Conservation (phyloP, 2,329 filamentous ascomycete genomes). For the Metarhizium album region DNA sequence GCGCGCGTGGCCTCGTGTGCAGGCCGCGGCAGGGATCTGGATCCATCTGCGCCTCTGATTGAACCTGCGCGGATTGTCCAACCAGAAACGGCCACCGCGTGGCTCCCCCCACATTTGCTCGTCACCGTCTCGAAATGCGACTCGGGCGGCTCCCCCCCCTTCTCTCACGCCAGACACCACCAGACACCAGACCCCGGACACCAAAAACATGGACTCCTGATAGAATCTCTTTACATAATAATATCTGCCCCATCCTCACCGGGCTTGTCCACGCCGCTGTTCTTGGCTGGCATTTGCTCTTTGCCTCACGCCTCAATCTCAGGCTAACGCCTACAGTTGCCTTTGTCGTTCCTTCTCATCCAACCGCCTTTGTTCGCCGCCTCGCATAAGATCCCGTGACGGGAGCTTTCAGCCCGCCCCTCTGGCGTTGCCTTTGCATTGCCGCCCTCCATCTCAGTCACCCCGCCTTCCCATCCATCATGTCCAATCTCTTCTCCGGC, state of each 20-base stretch:
- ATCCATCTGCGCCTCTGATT: neutral
- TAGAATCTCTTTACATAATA: neutral
- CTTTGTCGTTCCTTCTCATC: neutral
- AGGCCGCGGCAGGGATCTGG: conserved; percentile 38
- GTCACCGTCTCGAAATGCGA: neutral
- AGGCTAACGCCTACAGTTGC: neutral
- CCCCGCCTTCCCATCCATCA: conserved; percentile 20
- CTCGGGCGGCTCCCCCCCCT: neutral
- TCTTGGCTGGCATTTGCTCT: neutral
- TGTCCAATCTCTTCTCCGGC: conserved; percentile 52
- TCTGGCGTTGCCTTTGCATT: conserved; percentile 3
- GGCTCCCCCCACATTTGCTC: neutral
- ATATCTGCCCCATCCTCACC: neutral
- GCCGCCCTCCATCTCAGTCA: conserved; percentile 2
- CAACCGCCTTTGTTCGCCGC: conserved; percentile 1
- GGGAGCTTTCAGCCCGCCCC: conserved; percentile 2
- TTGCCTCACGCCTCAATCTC: neutral
- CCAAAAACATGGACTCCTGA: neutral
- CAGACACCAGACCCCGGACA: no score
- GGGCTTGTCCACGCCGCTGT: neutral
- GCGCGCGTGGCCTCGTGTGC: conserved; percentile 34
- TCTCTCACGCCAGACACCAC: neutral
- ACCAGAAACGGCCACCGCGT: neutral
- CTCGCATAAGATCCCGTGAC: conserved; percentile 6
- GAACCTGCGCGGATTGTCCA: neutral